A percentile compares a stretch with the other conserved stretches of the same genome.
Conservation (phyloP, 441 rosid genomes). For the Metrosideros polymorpha region DNA sequence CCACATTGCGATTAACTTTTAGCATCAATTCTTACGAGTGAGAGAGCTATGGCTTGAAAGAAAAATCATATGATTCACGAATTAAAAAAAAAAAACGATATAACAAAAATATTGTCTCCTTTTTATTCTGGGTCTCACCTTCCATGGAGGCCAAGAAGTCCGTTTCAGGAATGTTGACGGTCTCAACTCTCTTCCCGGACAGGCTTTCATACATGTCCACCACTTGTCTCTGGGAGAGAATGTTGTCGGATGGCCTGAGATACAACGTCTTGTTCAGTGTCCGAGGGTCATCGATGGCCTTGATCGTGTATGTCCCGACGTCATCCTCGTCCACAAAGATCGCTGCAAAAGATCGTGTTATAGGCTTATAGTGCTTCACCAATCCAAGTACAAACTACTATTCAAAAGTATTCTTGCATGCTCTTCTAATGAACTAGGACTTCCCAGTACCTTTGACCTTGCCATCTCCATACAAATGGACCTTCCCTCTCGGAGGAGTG, state of each 20-base stretch:
- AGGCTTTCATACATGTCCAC: constrained; percentile 58
- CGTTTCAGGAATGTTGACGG: constrained; percentile 19
- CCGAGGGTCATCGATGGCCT: constrained; percentile 55
- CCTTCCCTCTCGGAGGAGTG: constrained; percentile 38
- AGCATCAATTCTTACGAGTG: no score
- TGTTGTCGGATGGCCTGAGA: constrained; percentile 41
- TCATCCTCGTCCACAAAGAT: constrained; percentile 63
- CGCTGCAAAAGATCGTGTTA: constrained; percentile 4
- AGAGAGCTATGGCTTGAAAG: no score
- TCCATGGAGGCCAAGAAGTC: constrained; percentile 57
- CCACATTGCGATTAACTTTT: no score
- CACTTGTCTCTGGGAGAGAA: constrained; percentile 43
- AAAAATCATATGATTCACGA: no score
- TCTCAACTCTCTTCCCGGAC: constrained; percentile 29
- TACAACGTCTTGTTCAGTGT: constrained; percentile 54
- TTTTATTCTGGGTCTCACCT: constrained; percentile 9
- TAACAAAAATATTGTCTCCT: no score
- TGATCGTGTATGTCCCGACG: constrained; percentile 50
- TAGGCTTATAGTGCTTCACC: not conserved
- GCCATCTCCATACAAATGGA: constrained; percentile 50
- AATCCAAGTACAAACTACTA: not conserved
- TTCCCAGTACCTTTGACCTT: constrained; percentile 42
- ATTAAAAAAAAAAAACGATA: no score
- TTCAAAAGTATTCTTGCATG: no score
- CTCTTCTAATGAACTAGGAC: no score